Percentiles rank a stretch among this genome's conserved stretches.
Evolutionary conservation across 805 yeast species (phyloP).

Genomic region (Kurtzmaniella cleridarum): DNA sequence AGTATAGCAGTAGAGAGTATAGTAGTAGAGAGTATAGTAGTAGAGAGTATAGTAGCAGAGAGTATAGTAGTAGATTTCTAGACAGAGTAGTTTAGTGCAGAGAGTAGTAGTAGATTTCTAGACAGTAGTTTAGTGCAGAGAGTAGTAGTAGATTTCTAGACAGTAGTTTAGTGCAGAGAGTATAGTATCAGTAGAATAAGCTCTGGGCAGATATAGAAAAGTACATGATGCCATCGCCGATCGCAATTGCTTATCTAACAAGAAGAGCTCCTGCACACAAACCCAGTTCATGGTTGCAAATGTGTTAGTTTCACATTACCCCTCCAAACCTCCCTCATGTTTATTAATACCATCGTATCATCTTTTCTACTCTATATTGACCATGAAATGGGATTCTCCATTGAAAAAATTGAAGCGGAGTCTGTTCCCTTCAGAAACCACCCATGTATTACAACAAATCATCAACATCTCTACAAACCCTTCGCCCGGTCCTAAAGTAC

Average conservation of each 20-base stretch:
- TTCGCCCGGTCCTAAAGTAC: constrained; percentile 18
- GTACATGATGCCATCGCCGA: too few relatives aligned
- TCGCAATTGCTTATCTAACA: neutral
- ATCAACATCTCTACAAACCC: neutral
- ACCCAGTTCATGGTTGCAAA: neutral
- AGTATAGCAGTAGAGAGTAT: too few relatives aligned
- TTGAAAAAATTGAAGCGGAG: neutral
- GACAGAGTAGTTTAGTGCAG: too few relatives aligned
- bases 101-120: too few relatives aligned
- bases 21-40: too few relatives aligned
- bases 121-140: too few relatives aligned
- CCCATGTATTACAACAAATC: neutral
- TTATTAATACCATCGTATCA: neutral
- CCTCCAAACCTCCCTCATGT: neutral
- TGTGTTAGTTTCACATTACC: neutral
- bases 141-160: too few relatives aligned
- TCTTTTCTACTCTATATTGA: neutral
- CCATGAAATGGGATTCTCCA: neutral
- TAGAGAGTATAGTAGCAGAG: too few relatives aligned
- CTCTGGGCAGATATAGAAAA: too few relatives aligned
- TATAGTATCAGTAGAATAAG: too few relatives aligned
- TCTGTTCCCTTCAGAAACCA: neutral
- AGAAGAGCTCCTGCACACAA: neutral
- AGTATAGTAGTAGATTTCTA: too few relatives aligned
- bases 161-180: too few relatives aligned